phyloP scores from a whole-genome alignment of 768 basidiomycete genomes.

The Leccinum subtestaceum region DNA sequence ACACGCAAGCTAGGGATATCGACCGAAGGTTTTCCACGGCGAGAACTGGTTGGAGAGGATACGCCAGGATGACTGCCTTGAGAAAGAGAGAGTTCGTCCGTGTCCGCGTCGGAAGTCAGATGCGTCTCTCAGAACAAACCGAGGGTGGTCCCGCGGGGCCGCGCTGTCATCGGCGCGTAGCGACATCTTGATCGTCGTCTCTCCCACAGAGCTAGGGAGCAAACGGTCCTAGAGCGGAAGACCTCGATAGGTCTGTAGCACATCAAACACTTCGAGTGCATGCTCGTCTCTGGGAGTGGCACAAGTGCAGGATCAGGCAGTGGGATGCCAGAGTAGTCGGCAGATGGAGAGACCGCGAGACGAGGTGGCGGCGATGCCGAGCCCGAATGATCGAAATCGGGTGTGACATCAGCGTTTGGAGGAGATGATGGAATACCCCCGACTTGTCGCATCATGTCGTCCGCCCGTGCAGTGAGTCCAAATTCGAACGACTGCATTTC shows the following conservation, averaged over 20 bases:
- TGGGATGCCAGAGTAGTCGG: conserved; percentile 29
- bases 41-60: conserved; percentile 40
- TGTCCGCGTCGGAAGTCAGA: conserved; percentile 29
- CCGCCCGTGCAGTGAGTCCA: conserved; percentile 69
- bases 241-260: no score
- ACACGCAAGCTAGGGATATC: conserved; percentile 26
- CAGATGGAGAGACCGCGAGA: conserved; percentile 26
- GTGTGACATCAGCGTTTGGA: neutral
- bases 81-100: conserved; percentile 40
- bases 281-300: no score
- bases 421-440: conserved; percentile 13
- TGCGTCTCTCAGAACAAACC: conserved; percentile 72
- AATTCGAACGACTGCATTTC: conserved; percentile 90
- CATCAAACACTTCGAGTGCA: no score
- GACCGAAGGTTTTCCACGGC: conserved; percentile 28
- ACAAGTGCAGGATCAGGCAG: conserved; percentile 27
- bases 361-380: conserved; percentile 22
- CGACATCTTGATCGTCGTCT: conserved; percentile 73
- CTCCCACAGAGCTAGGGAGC: no score
- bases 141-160: conserved; percentile 81
- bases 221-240: no score
- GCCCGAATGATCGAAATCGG: neutral
- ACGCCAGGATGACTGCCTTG: conserved; percentile 38
- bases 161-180: conserved; percentile 63
- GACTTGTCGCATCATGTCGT: conserved; percentile 25